A percentile compares a stretch with the other conserved stretches of the same genome.
Conservation (phyloP, 768 basidiomycete species). For the Paxillus ammoniavirescens region DNA sequence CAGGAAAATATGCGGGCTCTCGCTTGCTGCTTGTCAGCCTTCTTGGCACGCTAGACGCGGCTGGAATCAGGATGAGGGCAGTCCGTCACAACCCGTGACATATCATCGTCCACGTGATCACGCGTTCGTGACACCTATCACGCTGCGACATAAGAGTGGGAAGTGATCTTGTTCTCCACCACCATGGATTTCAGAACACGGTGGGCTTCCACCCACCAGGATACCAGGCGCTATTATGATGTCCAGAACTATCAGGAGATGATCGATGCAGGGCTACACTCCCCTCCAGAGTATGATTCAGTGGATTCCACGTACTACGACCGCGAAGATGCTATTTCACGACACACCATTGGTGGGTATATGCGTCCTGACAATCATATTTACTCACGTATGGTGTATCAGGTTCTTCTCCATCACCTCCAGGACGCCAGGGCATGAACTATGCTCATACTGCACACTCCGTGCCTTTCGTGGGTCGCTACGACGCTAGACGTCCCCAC, state of each 20-base stretch:
- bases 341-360: conserved; percentile 22
- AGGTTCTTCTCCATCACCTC: conserved; percentile 36
- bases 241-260: not conserved
- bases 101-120: conserved; percentile 20
- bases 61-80: not conserved
- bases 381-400: conserved; percentile 24
- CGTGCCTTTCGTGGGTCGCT: not conserved
- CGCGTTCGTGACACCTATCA: conserved; percentile 26
- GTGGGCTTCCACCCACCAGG: not conserved
- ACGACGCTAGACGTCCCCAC: not conserved
- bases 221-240: not conserved
- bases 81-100: conserved; percentile 1
- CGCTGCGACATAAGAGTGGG: not conserved
- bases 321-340: conserved; percentile 4
- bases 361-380: conserved; percentile 14
- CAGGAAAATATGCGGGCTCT: not conserved
- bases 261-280: not conserved
- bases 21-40: not conserved
- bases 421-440: conserved; percentile 20
- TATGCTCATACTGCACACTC: not conserved
- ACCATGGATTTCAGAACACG: conserved; percentile 15
- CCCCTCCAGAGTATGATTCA: conserved; percentile 8
- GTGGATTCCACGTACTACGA: conserved; percentile 4
- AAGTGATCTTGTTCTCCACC: conserved; percentile 4
- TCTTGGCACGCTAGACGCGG: not conserved